Percentiles rank a stretch among this genome's conserved stretches.
phyloP scores from a whole-genome alignment of 768 basidiomycete genomes.

The Mycena olivaceomarginata region DNA sequence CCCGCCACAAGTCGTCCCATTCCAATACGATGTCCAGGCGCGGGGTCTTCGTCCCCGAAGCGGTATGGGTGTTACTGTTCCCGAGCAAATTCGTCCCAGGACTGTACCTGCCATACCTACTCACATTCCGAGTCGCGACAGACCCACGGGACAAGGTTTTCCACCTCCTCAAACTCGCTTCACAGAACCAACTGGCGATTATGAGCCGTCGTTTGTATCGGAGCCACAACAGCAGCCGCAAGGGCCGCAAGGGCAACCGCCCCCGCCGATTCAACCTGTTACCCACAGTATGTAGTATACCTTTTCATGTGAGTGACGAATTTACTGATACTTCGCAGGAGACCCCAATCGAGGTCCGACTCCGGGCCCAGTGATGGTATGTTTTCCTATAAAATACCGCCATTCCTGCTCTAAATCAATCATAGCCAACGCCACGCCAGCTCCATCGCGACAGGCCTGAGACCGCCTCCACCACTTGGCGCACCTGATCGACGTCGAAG shows the following conservation, averaged over 20 bases:
- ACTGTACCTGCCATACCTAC: slow-evolving; percentile 6
- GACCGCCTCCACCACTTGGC: slow-evolving; percentile 15
- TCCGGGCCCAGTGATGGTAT: slow-evolving; percentile 13
- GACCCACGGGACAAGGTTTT: neutral
- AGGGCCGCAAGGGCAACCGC: too few species aligned
- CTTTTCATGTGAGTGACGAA: neutral
- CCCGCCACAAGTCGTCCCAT: slow-evolving; percentile 73
- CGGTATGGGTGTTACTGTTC: slow-evolving; percentile 26
- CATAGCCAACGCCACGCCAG: neutral
- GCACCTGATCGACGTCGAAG: neutral
- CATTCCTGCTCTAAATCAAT: neutral
- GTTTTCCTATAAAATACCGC: neutral
- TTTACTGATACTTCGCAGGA: neutral
- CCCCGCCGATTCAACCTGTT: neutral
- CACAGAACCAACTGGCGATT: neutral
- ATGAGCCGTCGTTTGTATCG: slow-evolving; percentile 8
- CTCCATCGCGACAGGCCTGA: neutral
- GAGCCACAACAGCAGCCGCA: neutral
- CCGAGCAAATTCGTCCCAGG: slow-evolving; percentile 11
- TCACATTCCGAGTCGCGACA: neutral
- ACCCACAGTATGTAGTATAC: neutral
- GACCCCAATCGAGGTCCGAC: neutral
- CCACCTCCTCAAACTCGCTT: too few species aligned
- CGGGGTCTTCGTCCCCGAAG: slow-evolving; percentile 42
- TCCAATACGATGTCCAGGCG: slow-evolving; percentile 64